Conservation (phyloP, 306 rosid species). For the Cucurbita moschata region DNA sequence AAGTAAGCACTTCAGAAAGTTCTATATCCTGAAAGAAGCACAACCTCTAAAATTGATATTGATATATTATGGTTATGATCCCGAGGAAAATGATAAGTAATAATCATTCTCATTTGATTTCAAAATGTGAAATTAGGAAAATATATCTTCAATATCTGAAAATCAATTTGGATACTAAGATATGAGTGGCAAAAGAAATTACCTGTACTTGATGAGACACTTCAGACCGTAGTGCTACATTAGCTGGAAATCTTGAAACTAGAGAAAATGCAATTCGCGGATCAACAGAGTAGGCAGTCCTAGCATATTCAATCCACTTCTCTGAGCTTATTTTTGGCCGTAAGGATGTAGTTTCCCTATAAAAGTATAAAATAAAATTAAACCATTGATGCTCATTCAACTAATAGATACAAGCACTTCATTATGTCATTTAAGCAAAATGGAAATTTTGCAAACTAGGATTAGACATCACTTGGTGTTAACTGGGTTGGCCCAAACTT, state of each 20-base stretch:
- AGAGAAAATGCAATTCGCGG: conserved; percentile 76
- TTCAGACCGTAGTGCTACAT: conserved; percentile 63
- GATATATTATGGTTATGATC: not conserved
- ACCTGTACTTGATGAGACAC: conserved; percentile 89
- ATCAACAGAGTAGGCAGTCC: conserved; percentile 91
- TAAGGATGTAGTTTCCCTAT: conserved; percentile 45
- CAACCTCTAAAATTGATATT: not conserved
- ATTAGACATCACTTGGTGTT: conserved; percentile 48
- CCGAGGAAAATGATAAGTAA: not conserved
- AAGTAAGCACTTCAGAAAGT: not conserved
- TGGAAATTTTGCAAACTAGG: not conserved
- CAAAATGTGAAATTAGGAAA: not conserved
- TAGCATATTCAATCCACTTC: conserved; percentile 73
- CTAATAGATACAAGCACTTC: not conserved
- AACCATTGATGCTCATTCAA: not conserved
- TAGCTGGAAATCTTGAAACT: conserved; percentile 75
- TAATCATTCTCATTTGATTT: not conserved
- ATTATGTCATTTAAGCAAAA: not conserved
- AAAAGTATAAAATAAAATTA: conserved; percentile 10
- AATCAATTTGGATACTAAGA: not conserved
- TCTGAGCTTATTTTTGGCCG: conserved; percentile 71
- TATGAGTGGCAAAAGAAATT: not conserved
- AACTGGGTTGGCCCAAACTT: conserved; percentile 92
- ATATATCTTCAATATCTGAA: not conserved
- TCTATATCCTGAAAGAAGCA: not conserved